Evolutionary conservation across 2,329 filamentous ascomycete genomes (phyloP), one percentile per base, ranked within the genome.

Genomic region (Cladophialophora exuberans): DNA sequence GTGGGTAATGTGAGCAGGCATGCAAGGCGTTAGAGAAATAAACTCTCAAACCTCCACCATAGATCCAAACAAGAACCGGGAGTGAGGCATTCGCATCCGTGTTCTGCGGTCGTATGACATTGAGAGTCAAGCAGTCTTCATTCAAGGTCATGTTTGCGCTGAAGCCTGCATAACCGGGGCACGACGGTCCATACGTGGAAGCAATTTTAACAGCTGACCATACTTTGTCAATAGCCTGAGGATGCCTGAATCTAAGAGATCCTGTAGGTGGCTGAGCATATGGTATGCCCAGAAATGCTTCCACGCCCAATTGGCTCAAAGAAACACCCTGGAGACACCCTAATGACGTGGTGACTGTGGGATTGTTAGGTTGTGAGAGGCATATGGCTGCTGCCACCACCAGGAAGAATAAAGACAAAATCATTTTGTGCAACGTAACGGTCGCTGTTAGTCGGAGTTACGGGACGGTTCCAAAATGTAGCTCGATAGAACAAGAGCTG

Each of bases 41-140:
- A n/a, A n/a, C n/a, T n/a, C n/a, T n/a, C n/a, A n/a, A n/a, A n/a
- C 79, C 81, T 26, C 82, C 82, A 10, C 81, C 76, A 30, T 85
- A 82, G 22, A 87, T 82, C 83, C 84, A 88, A 1, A 84, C 74
- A 9, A 74, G 76, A 5, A 85, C 79, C 0, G 83, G 83, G 2
- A 87, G 9, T 69, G 73, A 2, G 67, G 66, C 6, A 64, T 62
- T 26, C 67, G 58, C 6, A 72, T 66, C 3, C 56, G 69, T 65
- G 4, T 78, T 76, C 6, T 77, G 69, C 0, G 83, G 82, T 3
- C 83, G 76, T 22, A 87, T 72, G 6, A 87, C 75, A 49, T 76
- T 76, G 4, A 69, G 63, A 2, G 69, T 73, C 1, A 76, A 58
- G 45, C 73, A 76, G 52, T 76, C 72, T 54, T 76, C 70, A 61